Percentiles rank a stretch among this genome's conserved stretches.
Evolutionary conservation across 371 early-diverging fungal genomes (phyloP).

Genomic region (Mucor velutinosus): DNA sequence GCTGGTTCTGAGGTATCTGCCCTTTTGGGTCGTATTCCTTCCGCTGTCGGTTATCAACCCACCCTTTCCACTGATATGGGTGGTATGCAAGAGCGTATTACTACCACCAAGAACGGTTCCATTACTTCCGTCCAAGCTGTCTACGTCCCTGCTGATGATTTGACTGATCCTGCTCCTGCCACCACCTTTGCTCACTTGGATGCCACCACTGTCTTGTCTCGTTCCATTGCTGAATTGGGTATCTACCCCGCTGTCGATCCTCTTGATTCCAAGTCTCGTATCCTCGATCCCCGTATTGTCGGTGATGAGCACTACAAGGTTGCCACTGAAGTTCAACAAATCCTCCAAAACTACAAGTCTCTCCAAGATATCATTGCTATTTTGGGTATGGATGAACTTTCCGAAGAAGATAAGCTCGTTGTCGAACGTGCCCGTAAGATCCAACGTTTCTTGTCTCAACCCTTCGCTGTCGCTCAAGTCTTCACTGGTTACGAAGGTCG

Average conservation of each 20-base stretch:
- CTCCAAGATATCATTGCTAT: constrained; percentile 98
- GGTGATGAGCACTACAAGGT: constrained; percentile 80
- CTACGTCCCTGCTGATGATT: constrained; percentile 99
- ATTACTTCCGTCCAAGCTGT: constrained; percentile 98
- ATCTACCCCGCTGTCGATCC: constrained; percentile 99
- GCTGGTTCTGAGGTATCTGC: constrained; percentile 97
- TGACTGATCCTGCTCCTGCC: constrained; percentile 99
- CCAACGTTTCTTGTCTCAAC: constrained; percentile 98
- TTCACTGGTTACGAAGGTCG: constrained; percentile 98
- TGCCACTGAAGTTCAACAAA: constrained; percentile 94
- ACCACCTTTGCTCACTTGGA: constrained; percentile 99
- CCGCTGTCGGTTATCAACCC: constrained; percentile 99
- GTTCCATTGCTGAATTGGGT: constrained; percentile 97
- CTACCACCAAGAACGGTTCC: constrained; percentile 99
- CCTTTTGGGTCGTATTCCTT: constrained; percentile 98
- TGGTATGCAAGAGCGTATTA: constrained; percentile 99
- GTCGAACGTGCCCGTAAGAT: no score
- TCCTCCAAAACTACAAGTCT: constrained; percentile 96
- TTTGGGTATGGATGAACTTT: constrained; percentile 97
- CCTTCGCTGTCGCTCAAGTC: constrained; percentile 95
- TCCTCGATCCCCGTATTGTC: not conserved
- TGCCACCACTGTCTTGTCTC: constrained; percentile 98
- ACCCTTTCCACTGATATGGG: constrained; percentile 97
- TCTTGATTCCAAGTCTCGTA: constrained; percentile 91
- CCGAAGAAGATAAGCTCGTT: no score